phyloP scores from a whole-genome alignment of 1,139 yeast species.

The Tardiomyces depauwii region DNA sequence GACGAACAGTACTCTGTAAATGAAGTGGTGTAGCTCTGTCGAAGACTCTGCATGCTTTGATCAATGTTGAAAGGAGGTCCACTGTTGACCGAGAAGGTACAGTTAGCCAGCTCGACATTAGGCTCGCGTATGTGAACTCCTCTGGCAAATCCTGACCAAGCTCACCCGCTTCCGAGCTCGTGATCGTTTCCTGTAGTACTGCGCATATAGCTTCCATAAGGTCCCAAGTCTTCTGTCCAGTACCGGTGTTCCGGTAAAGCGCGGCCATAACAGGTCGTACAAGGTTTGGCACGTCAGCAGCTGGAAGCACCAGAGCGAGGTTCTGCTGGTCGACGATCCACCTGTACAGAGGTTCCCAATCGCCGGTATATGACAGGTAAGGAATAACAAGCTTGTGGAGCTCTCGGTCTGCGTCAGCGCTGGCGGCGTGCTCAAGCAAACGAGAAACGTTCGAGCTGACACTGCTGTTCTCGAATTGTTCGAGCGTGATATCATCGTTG shows the following conservation, averaged over 20 bases:
- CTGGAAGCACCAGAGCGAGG: background rate
- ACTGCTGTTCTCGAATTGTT: background rate
- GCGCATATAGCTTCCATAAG: too few relatives aligned
- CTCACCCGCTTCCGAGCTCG: too few relatives aligned
- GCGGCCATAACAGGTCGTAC: background rate
- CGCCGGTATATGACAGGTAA: background rate
- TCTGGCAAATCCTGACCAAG: too few relatives aligned
- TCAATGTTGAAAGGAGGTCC: too few relatives aligned
- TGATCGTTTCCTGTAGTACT: too few relatives aligned
- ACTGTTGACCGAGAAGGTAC: too few relatives aligned
- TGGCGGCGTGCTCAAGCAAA: background rate
- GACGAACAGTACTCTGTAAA: too few relatives aligned
- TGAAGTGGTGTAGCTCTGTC: too few relatives aligned
- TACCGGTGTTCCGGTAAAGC: background rate
- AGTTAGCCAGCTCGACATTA: too few relatives aligned
- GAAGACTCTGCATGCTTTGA: too few relatives aligned
- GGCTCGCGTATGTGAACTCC: too few relatives aligned
- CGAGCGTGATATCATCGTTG: background rate
- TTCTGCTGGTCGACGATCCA: background rate
- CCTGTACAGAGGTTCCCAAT: background rate
- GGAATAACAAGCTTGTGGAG: background rate
- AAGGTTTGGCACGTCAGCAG: background rate
- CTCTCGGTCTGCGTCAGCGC: background rate
- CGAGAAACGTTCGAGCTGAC: background rate
- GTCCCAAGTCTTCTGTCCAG: background rate